Base-by-base conservation (phyloP, 2,329 filamentous ascomycete genomes). In the Microcyclospora tardicrescens region DNA sequence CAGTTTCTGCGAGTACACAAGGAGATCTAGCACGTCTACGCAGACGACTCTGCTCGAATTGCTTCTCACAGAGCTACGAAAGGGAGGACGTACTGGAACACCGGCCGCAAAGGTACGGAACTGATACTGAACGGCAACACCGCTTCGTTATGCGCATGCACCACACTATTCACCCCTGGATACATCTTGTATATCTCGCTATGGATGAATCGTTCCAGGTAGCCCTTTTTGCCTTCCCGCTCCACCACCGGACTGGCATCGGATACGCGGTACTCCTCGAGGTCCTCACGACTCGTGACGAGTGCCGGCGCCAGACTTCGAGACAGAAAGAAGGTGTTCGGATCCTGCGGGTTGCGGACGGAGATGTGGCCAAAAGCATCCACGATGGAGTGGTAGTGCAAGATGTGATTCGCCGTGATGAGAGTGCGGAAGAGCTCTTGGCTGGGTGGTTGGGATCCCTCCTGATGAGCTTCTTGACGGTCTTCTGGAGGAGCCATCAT, bases 151-250 rank as follows among this genome's bases (percentile, higher is more conserved):
- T 68, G 66, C 12, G 59, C 60, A 44, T 68, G 65, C 1, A 68
- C 56, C 2, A 69, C 63, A 34, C 57, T 55, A 32, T 66, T 61
- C 13, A 68, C 59, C 5, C 51, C 55, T 1, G 57, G 58, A 46
- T 64, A 68, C 32, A 55, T 54, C 48, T 65, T 66, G 49, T 66
- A 66, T 12, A 67, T 62, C 41, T 58, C 56, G 19, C 47, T 51
- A 49, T 69, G 66, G 36, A 68, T 65, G 47, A 58, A 61, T 13
- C 65, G 55, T 49, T 69, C 66, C 4, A 58, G 40, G 39, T 63
- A 68, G 6, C 49, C 52, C 36, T 49, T 46, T 2, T 50, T 46
- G 1, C 46, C 47, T 27, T 51, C 39, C 6, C 42, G 31, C 15
- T 51, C 19, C 8, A 24, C 19, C 43, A 59, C 51, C 1, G 55